Evolutionary conservation across 169 alveolate species (phyloP).

Genomic region (Plasmodium malariae): DNA sequence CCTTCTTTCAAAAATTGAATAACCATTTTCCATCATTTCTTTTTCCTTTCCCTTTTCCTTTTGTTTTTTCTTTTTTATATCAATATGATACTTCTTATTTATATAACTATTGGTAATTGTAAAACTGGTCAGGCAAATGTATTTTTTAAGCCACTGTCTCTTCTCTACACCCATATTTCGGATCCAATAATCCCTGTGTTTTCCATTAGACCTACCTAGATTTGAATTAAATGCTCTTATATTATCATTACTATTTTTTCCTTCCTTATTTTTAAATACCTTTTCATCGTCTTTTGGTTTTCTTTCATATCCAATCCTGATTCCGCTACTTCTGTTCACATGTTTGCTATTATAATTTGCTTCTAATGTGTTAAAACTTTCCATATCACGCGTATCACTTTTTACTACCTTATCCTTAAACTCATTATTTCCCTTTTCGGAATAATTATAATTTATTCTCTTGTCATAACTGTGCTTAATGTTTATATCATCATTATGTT

Average conservation of each 20-base stretch:
- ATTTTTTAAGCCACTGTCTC: background rate
- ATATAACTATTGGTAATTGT: constrained; percentile 43
- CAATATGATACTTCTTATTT: constrained; percentile 55
- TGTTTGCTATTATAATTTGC: no score
- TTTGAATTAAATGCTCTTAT: no score
- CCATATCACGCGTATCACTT: background rate
- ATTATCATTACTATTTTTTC: background rate
- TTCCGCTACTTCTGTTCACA: background rate
- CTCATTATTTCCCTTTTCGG: background rate
- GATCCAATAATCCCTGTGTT: no score
- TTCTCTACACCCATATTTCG: background rate
- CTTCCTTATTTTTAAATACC: background rate
- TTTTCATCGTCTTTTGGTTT: no score
- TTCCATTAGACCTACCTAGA: background rate
- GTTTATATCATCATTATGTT: background rate
- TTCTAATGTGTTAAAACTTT: no score
- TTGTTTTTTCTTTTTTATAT: background rate
- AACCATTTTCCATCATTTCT: constrained; percentile 7
- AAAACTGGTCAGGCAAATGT: background rate
- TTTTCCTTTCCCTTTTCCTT: background rate
- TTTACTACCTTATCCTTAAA: background rate
- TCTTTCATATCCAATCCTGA: background rate
- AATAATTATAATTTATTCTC: no score
- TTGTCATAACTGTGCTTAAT: background rate
- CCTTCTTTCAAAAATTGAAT: constrained; percentile 16